Percentiles rank a stretch among this genome's conserved stretches.
phyloP scores from a whole-genome alignment of 805 yeast species.

The Sugiyamaella floridensis region DNA sequence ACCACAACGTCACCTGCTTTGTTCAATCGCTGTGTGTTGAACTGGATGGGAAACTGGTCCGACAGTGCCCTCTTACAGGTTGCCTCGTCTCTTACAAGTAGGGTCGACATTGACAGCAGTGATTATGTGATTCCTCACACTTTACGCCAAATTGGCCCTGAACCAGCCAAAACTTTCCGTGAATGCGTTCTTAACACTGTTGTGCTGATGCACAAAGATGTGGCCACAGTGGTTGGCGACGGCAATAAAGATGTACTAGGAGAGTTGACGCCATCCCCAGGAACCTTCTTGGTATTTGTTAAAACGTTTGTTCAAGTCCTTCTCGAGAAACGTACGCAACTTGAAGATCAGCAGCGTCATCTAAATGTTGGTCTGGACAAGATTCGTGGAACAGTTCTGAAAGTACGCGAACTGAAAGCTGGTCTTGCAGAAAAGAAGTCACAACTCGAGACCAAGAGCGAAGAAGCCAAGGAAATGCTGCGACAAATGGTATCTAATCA shows the following conservation, averaged over 20 bases:
- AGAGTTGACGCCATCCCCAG: conserved; percentile 38
- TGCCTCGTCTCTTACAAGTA: conserved; percentile 36
- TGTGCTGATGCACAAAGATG: conserved; percentile 40
- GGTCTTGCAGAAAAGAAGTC: conserved; percentile 48
- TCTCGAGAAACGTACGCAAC: conserved; percentile 36
- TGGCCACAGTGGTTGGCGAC: background rate
- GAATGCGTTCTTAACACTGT: conserved; percentile 44
- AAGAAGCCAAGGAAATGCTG: conserved; percentile 64
- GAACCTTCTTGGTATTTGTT: conserved; percentile 47
- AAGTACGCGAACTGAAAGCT: conserved; percentile 53
- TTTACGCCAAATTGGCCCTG: background rate
- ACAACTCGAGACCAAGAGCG: conserved; percentile 48
- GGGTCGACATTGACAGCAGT: conserved; percentile 49
- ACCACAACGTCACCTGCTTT: conserved; percentile 78
- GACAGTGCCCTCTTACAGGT: conserved; percentile 43
- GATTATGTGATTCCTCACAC: conserved; percentile 34
- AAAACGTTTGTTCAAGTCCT: conserved; percentile 40
- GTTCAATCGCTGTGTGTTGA: conserved; percentile 79
- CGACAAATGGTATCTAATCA: conserved; percentile 75
- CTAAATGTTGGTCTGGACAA: conserved; percentile 67
- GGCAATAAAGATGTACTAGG: background rate
- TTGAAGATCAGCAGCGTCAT: conserved; percentile 66
- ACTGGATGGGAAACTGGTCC: conserved; percentile 88
- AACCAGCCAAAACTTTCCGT: conserved; percentile 21
- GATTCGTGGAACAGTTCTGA: conserved; percentile 66